Base-by-base conservation (phyloP, 352 stramenopile genomes). In the Thraustotheca clavata region DNA sequence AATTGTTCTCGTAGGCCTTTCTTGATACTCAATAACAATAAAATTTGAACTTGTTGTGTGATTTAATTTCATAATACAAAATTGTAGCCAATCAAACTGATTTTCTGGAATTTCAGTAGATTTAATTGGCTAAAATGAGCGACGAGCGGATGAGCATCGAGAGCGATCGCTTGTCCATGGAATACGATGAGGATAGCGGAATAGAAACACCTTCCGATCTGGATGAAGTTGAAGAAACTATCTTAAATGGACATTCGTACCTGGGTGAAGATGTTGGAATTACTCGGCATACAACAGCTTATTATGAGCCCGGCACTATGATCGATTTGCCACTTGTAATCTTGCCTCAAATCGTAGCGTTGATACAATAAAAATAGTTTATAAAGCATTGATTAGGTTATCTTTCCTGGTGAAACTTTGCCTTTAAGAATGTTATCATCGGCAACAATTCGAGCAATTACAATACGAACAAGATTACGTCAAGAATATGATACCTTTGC, bases 361-460 rank as follows among this genome's bases (percentile, higher is more conserved):
- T 29, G 22, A 1, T 24, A n/a, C 1, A 38, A 36, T n/a, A 27
- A 32, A 29, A 3, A 27, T 59, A 20, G 34, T 22, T 14, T 47
- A 32, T 22, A 22, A 16, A 32, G 33, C 27, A n/a, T 11, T 67
- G 1, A 34, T 14, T 54, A 94, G 83, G 79, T 94, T 57, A 73
- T 94, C 20, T 94, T 94, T 63, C 85, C 85, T 18, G 83, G 84
- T 12, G 83, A 91, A 35, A 77, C 87, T 59, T 62, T 94, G 2
- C 83, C 85, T 22, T 62, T 94, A 67, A 75, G 85, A 5, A 73
- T 91, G 76, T 73, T 94, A 1, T 86, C 82, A 0, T 73, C 83
- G 31, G 77, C 71, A 16, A 79, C 67, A 33, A 47, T 90, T 8
- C 57, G 57, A 46, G 29, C 46, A 27, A 65, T 65, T 8, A 65